phyloP scores from a whole-genome alignment of 2,329 filamentous ascomycete species.

The Exophiala bonariae region DNA sequence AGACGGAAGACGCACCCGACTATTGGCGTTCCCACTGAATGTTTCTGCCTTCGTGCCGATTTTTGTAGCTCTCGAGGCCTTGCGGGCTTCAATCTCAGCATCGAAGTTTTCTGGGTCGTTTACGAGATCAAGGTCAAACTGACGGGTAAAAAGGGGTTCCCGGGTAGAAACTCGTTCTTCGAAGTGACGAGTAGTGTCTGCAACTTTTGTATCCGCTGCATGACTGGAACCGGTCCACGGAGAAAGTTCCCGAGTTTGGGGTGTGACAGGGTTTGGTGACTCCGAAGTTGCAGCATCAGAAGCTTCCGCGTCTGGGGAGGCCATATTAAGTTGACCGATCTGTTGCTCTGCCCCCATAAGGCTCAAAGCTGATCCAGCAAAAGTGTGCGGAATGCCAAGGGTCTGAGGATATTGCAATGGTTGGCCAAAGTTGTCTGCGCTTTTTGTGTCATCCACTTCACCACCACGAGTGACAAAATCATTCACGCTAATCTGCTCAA shows the following conservation, averaged over 20 bases:
- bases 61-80: conserved; percentile 24
- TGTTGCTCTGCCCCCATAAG: conserved; percentile 49
- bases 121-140: conserved; percentile 38
- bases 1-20: conserved; percentile 5
- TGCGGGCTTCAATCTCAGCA: conserved; percentile 20
- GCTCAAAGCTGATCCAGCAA: conserved; percentile 44
- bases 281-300: conserved; percentile 33
- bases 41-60: conserved; percentile 23
- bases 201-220: conserved; percentile 22
- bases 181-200: conserved; percentile 24
- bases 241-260: conserved; percentile 34
- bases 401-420: conserved; percentile 40
- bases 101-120: conserved; percentile 22
- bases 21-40: conserved; percentile 15
- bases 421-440: conserved; percentile 34
- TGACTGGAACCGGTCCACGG: conserved; percentile 17
- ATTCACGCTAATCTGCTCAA: conserved; percentile 37
- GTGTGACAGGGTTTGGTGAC: conserved; percentile 34
- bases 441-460: conserved; percentile 4
- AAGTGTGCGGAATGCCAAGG: conserved; percentile 34
- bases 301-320: conserved; percentile 39
- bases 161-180: too few relatives aligned
- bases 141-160: conserved; percentile 33
- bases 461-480: conserved; percentile 35
- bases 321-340: conserved; percentile 49